Evolutionary conservation across 1,284 basidiomycete species (phyloP).

Genomic region (Cerrena zonata): DNA sequence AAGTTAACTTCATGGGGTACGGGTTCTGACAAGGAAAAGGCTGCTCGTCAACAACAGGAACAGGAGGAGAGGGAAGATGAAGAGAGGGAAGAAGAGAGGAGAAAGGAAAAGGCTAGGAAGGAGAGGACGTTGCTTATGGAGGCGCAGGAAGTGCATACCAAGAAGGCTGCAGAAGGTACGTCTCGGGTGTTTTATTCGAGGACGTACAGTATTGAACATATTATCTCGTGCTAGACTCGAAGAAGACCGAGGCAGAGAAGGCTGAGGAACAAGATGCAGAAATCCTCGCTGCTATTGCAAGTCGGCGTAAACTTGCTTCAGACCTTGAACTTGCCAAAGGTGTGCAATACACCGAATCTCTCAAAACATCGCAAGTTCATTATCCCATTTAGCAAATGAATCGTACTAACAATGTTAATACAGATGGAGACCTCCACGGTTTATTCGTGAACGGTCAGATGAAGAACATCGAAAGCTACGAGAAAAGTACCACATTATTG

Average conservation of each 20-base stretch:
- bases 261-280: constrained; percentile 85
- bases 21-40: constrained; percentile 50
- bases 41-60: constrained; percentile 49
- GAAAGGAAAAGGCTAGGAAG: constrained; percentile 68
- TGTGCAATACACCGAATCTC: constrained; percentile 81
- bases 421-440: constrained; percentile 86
- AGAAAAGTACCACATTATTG: constrained; percentile 87
- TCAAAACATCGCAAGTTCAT: constrained; percentile 69
- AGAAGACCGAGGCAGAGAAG: constrained; percentile 80
- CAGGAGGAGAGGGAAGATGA: constrained; percentile 67
- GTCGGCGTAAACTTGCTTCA: constrained; percentile 83
- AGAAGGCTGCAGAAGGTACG: constrained; percentile 76
- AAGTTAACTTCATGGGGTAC: constrained; percentile 62
- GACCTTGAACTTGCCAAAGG: constrained; percentile 91
- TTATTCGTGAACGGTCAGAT: constrained; percentile 66
- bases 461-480: constrained; percentile 74
- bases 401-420: background rate
- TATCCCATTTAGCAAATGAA: constrained; percentile 7
- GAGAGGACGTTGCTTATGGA: constrained; percentile 83
- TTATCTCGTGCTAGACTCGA: constrained; percentile 55
- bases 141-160: constrained; percentile 86
- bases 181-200: constrained; percentile 10
- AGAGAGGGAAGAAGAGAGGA: constrained; percentile 69
- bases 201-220: background rate
- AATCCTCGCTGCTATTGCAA: constrained; percentile 87